Conservation (phyloP, 495 filamentous ascomycete species). For the Tuber indicum region DNA sequence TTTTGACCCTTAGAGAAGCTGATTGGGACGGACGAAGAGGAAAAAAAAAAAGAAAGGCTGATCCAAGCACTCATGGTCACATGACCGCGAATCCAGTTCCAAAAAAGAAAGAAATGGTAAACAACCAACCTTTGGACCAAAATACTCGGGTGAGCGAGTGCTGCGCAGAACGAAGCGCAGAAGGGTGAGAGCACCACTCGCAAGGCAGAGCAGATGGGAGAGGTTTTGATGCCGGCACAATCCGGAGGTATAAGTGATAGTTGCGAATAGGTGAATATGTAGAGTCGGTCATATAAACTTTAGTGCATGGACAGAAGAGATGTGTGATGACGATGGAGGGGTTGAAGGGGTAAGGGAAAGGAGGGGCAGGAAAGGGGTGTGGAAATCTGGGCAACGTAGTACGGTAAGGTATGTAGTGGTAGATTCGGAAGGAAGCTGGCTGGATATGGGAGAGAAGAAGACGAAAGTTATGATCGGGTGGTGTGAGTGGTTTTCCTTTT, state of each 20-base stretch:
- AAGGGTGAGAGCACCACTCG: slow-evolving; percentile 38
- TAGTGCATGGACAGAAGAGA: slow-evolving; percentile 22
- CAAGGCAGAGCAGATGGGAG: slow-evolving; percentile 22
- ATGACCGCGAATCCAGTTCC: slow-evolving; percentile 16
- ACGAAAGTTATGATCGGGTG: not conserved
- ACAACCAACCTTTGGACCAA: slow-evolving; percentile 30
- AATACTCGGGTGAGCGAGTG: slow-evolving; percentile 38
- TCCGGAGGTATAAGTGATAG: slow-evolving; percentile 19
- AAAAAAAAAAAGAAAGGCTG: slow-evolving; percentile 20
- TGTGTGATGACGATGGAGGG: slow-evolving; percentile 11
- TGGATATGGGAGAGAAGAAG: not conserved
- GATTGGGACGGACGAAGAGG: slow-evolving; percentile 25
- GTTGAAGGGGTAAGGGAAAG: slow-evolving; percentile 9
- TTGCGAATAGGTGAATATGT: slow-evolving; percentile 19
- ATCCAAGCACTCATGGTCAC: slow-evolving; percentile 27
- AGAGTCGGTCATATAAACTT: slow-evolving; percentile 36
- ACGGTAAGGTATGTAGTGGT: not conserved
- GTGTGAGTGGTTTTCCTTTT: not conserved
- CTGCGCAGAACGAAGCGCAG: slow-evolving; percentile 38
- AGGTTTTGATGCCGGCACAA: slow-evolving; percentile 17
- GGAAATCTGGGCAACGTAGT: not conserved
- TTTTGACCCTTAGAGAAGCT: slow-evolving; percentile 17
- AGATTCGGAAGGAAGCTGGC: not conserved
- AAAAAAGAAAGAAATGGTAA: slow-evolving; percentile 25
- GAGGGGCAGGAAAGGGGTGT: slow-evolving; percentile 17